Evolutionary conservation across 2,329 filamentous ascomycete species (phyloP), one percentile per base, ranked within the genome.

Genomic region (Exophiala aquamarina): DNA sequence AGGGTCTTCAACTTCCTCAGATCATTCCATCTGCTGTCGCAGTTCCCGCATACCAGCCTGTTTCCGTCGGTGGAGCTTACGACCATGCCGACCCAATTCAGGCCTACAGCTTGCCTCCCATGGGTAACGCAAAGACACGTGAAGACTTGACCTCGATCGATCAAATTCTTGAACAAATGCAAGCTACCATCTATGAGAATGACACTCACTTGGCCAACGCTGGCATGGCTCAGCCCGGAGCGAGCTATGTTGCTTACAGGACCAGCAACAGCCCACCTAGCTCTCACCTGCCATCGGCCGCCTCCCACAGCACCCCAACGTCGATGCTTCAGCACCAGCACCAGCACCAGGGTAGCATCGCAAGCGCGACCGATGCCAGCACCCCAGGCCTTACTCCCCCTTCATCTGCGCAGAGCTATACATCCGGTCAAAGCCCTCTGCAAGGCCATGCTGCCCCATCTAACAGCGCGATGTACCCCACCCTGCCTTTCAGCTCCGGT

Each of bases 171-270:
- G 90, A 95, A 70, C 89, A 96, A 70, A 92, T 97, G 77, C 91
- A 96, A 70, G 84, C 86, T 56, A 96, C 92, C 36, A 89, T 97
- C 39, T 97, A 97, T 65, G 93, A 97, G 71, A 95, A 86, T 66
- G 84, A 90, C 45, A 88, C 84, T 60, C 85, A 90, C 41, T 85
- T 89, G 23, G 88, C 89, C 2, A 82, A 83, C 10, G 85, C 86
- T 34, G 87, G 88, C 48, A 81, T 94, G 49, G 86, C 87, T 59
- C 82, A 90, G 54, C 82, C 87, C 41, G 84, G 83, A 50, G 72
- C 80, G 13, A 85, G 89, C 63, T 84, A 86, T 61, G 70, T 82
- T 14, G 69, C 66, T 54, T 79, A 78, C 63, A 76, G 79, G 42
- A 71, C 75, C 7, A 51, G 43, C 49, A 82, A 77, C 58, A 70